Base-by-base conservation (phyloP, 2,329 filamentous ascomycete genomes). In the Tolypocladium endophyticum region DNA sequence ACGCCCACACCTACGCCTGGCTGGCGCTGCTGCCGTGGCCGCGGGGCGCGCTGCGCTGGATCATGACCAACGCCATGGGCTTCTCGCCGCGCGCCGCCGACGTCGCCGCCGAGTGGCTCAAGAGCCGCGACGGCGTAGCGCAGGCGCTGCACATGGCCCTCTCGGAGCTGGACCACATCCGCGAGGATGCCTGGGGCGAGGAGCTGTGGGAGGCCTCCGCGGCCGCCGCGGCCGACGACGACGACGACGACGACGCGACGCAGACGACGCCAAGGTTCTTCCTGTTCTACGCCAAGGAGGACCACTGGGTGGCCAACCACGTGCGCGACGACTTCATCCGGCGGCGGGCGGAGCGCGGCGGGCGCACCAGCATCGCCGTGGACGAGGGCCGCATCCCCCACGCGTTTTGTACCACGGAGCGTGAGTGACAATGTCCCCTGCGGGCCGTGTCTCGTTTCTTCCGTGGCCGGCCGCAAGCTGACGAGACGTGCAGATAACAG, bases 241-340 rank as follows among this genome's bases (percentile, higher is more conserved):
- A 62, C 20, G 66, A 63, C 0, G 64, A 62, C 20, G 62, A 55
- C 1, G 60, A 56, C 28, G 47, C 30, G 50, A 55, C 38, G 4
- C 33, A 45, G 38, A 18, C 59, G 23, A 60, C 70, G 28, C 79
- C 78, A 1, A 83, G 79, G 62, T 82, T 87, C 65, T 80, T 82
- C 63, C 78, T 86, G 63, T 81, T 85, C 56, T 87, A 86, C 63
- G 85, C 79, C 2, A 73, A 79, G 62, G 71, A 80, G 57, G 85
- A 88, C 61, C 79, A 86, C 60, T 88, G 85, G 85, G 82, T 88
- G 1, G 80, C 81, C 3, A 73, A 83, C 55, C 73, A 78, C 56
- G 76, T 78, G 55, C 75, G 85, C 11, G 82, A 87, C 63, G 76
- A 76, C 35, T 81, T 87, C 60, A 82, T 87, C 58, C 73, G 73